These are phyloP conservation scores for Solanum rostratum DNA, from an alignment of 257 asterid species.

Conservation along the genomic window DNA sequence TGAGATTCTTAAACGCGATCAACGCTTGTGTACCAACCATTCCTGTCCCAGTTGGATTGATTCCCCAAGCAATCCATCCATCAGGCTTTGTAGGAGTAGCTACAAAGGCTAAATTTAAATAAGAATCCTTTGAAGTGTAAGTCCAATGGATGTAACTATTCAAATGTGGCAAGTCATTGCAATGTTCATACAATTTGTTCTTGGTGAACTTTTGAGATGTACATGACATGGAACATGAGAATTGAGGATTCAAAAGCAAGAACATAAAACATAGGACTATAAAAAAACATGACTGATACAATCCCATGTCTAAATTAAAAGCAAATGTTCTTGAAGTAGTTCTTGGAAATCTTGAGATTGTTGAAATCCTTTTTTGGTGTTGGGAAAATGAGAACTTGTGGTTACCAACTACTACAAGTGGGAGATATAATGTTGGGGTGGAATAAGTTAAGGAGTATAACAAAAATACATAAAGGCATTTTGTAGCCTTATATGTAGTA, in stretches of 20 bases:
- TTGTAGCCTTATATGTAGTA: not conserved
- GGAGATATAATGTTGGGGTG: not conserved
- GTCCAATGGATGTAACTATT: slow-evolving; percentile 56
- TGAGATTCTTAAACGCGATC: slow-evolving; percentile 33
- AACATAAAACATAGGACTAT: not conserved
- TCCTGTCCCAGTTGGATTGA: slow-evolving; percentile 44
- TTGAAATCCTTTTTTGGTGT: not conserved
- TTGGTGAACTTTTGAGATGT: slow-evolving; percentile 40
- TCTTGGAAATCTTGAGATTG: not conserved
- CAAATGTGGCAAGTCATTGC: slow-evolving; percentile 55
- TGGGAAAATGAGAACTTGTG: not conserved
- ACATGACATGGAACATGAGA: slow-evolving; percentile 34
- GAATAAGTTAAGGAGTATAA: not conserved
- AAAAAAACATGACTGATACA: not conserved
- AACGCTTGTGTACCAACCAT: slow-evolving; percentile 63
- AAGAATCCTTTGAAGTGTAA: slow-evolving; percentile 22
- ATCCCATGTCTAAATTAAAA: not conserved
- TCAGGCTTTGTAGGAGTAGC: slow-evolving; percentile 43
- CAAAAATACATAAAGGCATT: not conserved
- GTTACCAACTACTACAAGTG: not conserved
- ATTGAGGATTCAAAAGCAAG: not conserved
- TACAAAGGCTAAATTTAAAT: slow-evolving; percentile 49
- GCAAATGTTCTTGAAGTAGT: not conserved
- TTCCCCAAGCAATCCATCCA: slow-evolving; percentile 78
- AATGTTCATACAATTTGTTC: slow-evolving; percentile 41